Evolutionary conservation across 2,329 filamentous ascomycete species (phyloP).

Genomic region (Stagonosporopsis vannaccii): DNA sequence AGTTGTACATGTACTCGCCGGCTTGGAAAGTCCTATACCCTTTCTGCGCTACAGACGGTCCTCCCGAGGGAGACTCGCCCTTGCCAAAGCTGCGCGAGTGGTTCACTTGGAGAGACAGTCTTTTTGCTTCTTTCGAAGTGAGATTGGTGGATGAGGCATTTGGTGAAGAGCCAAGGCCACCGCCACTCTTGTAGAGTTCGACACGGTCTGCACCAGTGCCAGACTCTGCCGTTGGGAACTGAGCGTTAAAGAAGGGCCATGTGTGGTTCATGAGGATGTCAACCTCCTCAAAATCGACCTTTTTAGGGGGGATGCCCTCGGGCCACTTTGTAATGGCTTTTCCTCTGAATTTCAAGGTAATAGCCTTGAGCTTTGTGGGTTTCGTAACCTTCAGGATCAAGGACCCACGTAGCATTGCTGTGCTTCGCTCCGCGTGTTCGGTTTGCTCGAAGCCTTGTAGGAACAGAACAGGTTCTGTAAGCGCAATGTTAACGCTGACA

Average conservation of each 20-base stretch:
- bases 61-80: conserved; percentile 67
- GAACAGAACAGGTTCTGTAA: conserved; percentile 83
- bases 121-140: conserved; percentile 63
- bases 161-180: conserved; percentile 54
- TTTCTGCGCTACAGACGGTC: conserved; percentile 70
- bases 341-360: conserved; percentile 86
- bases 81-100: conserved; percentile 87
- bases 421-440: conserved; percentile 68
- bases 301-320: conserved; percentile 89
- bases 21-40: conserved; percentile 87
- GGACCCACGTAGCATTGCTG: conserved; percentile 84
- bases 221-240: conserved; percentile 65
- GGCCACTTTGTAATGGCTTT: conserved; percentile 94
- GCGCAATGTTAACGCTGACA: conserved; percentile 73
- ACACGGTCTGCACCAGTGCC: conserved; percentile 70
- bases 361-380: conserved; percentile 88
- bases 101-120: conserved; percentile 79
- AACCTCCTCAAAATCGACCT: conserved; percentile 82
- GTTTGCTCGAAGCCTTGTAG: conserved; percentile 80
- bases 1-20: conserved; percentile 76
- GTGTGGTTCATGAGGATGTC: conserved; percentile 87
- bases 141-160: conserved; percentile 55
- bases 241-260: conserved; percentile 90
- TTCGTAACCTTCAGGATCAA: conserved; percentile 85
- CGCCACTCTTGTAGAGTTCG: conserved; percentile 59